Evolutionary conservation across 768 basidiomycete species (phyloP).

Genomic region (Amanita pallidorosea): DNA sequence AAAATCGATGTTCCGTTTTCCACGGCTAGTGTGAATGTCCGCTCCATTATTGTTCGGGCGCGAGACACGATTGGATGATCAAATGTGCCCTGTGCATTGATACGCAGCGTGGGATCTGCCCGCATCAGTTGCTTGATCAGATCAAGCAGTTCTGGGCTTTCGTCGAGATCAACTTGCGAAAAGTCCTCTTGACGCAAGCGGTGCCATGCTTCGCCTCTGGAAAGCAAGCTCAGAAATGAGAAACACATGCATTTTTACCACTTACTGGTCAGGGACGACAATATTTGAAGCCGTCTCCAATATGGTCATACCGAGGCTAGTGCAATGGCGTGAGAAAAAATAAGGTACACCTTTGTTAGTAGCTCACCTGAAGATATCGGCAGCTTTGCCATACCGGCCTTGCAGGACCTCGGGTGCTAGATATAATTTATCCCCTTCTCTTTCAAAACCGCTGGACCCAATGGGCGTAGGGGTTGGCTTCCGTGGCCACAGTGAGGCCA

Average conservation of each 20-base stretch:
- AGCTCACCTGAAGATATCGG: constrained; percentile 92
- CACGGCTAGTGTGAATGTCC: constrained; percentile 23
- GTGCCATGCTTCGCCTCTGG: constrained; percentile 90
- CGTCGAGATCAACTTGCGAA: constrained; percentile 64
- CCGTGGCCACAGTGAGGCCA: constrained; percentile 92
- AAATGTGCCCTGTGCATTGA: constrained; percentile 45
- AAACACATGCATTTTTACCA: constrained; percentile 16
- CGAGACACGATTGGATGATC: constrained; percentile 54
- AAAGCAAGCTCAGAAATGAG: constrained; percentile 12
- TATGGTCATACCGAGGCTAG: constrained; percentile 89
- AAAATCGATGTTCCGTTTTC: constrained; percentile 31
- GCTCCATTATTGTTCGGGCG: constrained; percentile 55
- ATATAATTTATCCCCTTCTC: constrained; percentile 96
- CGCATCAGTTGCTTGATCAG: constrained; percentile 75
- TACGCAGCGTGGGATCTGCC: constrained; percentile 49
- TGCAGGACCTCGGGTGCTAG: constrained; percentile 93
- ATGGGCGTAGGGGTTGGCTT: constrained; percentile 19
- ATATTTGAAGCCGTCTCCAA: constrained; percentile 95
- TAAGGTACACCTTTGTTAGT: constrained; percentile 13
- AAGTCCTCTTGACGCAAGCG: constrained; percentile 87
- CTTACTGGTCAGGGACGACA: constrained; percentile 93
- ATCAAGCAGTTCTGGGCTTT: constrained; percentile 52
- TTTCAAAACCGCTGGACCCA: constrained; percentile 56
- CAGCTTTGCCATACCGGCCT: constrained; percentile 84
- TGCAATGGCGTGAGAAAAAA: constrained; percentile 29